Base-by-base conservation (phyloP, 2,329 filamentous ascomycete species). In the Hypoxylon sp. region DNA sequence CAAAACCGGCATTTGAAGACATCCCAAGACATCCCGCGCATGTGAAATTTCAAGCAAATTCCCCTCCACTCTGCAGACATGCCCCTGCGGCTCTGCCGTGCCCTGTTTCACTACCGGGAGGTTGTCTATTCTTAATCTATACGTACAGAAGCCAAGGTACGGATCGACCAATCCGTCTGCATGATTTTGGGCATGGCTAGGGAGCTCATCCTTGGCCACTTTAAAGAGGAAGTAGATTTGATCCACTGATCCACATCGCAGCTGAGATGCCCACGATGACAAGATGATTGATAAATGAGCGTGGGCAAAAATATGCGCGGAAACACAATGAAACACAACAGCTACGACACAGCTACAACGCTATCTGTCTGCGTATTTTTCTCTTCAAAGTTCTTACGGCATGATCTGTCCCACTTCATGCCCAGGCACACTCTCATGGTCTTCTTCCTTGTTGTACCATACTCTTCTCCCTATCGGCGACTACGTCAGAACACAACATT, bases 61-160 rank as follows among this genome's bases (percentile, higher is more conserved):
- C 55, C 55, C 55, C 53, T 43, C 51, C 49, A 13, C 51, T 48
- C 45, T 51, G 49, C 51, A 45, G 28, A 48, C 32, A n/a, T 68
- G 57, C 68, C 68, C 68, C 66, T 71, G 68, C 68, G 68, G 68
- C 68, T 71, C 68, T 71, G 68, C 68, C 68, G 68, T 64, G 68
- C 62, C 66, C 36, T 66, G 65, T 71, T 68, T 65, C 68, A 70
- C 68, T 68, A 68, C 68, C 68, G 65, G 65, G 62, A 59, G 62
- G 48, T 62, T 36, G 60, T 68, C 60, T 64, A 68, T 70, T 68
- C 65, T 71, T 67, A 61, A 68, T 70, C 36, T 67, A 60, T 59
- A 65, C 61, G 10, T 59, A 68, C 61, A 70, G 50, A 13, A 65
- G 61, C 60, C 61, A 68, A 65, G 68, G 49, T 46, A 23, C 62